phyloP scores from a whole-genome alignment of 306 rosid species.

The Quercus aquifolioides region DNA sequence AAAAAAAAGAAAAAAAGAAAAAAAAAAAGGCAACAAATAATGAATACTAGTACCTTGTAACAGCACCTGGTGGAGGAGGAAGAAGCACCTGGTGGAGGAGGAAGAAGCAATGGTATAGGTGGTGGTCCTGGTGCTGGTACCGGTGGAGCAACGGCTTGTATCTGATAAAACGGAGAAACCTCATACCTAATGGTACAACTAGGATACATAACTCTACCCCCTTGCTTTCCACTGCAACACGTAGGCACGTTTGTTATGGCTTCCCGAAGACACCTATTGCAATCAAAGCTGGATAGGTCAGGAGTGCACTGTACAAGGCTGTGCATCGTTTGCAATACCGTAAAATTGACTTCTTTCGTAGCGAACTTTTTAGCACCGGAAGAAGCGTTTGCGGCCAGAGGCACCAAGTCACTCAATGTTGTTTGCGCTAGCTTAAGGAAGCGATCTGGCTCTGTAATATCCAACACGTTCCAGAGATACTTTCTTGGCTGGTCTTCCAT shows the following conservation, averaged over 20 bases:
- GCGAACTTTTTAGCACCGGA: constrained; percentile 6
- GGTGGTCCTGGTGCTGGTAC: too few species aligned
- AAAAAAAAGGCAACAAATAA: too few species aligned
- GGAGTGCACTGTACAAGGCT: constrained; percentile 38
- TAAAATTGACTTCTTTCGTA: neutral
- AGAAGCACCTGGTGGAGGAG: too few species aligned
- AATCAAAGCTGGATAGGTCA: constrained; percentile 16
- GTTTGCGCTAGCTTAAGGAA: neutral
- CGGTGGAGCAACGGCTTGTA: too few species aligned
- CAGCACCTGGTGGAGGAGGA: too few species aligned
- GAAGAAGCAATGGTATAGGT: too few species aligned
- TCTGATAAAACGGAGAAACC: neutral
- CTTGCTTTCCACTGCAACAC: constrained; percentile 15
- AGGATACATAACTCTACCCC: constrained; percentile 22
- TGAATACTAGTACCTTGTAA: neutral
- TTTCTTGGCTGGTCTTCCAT: neutral
- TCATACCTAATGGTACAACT: constrained; percentile 37
- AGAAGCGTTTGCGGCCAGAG: neutral
- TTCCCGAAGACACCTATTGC: constrained; percentile 18
- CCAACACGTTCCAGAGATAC: fast-evolving
- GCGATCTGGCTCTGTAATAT: neutral
- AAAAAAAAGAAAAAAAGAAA: too few species aligned
- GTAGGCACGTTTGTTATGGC: neutral
- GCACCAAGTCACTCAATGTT: constrained; percentile 1
- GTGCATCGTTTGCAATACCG: neutral